A percentile compares a stretch with the other conserved stretches of the same genome.
Evolutionary conservation across 2,329 filamentous ascomycete species (phyloP).

Genomic region (Colletotrichum sp.): DNA sequence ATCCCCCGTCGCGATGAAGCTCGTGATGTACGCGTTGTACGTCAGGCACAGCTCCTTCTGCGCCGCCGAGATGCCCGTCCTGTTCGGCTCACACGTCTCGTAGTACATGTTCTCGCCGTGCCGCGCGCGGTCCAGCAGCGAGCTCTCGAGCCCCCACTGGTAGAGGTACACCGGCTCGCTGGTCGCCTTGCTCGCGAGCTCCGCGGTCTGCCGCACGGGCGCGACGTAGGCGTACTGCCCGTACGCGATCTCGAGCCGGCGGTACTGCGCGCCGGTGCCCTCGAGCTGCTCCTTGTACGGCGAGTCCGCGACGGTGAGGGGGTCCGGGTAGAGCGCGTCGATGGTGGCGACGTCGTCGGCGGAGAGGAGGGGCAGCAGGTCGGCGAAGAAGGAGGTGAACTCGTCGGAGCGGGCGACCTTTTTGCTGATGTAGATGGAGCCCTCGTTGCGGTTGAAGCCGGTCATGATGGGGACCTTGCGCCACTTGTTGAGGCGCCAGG

Average conservation of each 20-base stretch:
- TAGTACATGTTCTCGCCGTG: constrained; percentile 49
- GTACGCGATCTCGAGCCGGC: constrained; percentile 64
- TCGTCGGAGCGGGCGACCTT: constrained; percentile 43
- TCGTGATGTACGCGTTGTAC: constrained; percentile 44
- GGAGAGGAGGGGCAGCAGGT: constrained; percentile 63
- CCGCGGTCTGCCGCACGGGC: constrained; percentile 66
- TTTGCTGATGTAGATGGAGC: constrained; percentile 66
- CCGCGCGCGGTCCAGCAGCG: constrained; percentile 40
- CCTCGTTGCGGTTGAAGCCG: constrained; percentile 75
- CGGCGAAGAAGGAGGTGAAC: constrained; percentile 60
- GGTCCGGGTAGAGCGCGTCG: constrained; percentile 62
- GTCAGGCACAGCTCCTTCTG: constrained; percentile 39
- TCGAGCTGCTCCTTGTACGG: constrained; percentile 3
- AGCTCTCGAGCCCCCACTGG: constrained; percentile 59
- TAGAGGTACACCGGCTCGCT: constrained; percentile 44
- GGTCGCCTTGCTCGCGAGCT: constrained; percentile 46
- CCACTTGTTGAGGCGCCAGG: constrained; percentile 59
- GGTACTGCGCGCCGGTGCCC: constrained; percentile 57
- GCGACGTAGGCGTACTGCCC: constrained; percentile 69
- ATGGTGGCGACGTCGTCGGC: constrained; percentile 58
- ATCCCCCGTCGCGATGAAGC: constrained; percentile 33
- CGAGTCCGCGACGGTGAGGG: constrained; percentile 24
- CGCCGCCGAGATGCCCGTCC: constrained; percentile 45
- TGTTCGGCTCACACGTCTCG: constrained; percentile 29
- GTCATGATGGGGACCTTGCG: constrained; percentile 68